Conservation (phyloP, 176 grass and related monocot species). For the Poa annua region DNA sequence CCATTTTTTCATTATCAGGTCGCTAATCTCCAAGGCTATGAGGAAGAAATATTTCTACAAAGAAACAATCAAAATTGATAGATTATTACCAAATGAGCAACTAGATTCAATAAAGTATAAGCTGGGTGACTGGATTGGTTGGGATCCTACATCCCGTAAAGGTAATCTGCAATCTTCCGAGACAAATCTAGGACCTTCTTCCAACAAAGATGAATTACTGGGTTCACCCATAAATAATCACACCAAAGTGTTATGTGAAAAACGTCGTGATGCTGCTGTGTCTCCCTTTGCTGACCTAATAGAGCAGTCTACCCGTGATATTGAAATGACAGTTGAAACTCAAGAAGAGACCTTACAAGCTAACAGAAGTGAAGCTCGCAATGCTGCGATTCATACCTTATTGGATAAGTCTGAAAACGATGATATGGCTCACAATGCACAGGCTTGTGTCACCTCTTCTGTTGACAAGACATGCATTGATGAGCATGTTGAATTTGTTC, state of each 20-base stretch:
- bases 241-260: conserved; percentile 30
- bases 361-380: conserved; percentile 21
- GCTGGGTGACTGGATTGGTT: conserved; percentile 66
- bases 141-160: conserved; percentile 62
- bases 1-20: conserved; percentile 45
- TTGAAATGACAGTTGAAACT: conserved; percentile 33
- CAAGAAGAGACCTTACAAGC: conserved; percentile 23
- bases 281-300: conserved; percentile 25
- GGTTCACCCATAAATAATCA: conserved; percentile 46
- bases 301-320: conserved; percentile 28
- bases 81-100: conserved; percentile 56
- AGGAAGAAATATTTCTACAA: conserved; percentile 96
- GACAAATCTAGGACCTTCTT: conserved; percentile 47
- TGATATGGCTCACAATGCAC: conserved; percentile 37
- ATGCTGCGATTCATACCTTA: background rate
- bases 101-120: conserved; percentile 42
- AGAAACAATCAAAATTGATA: conserved; percentile 78
- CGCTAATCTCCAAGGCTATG: conserved; percentile 59
- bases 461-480: background rate
- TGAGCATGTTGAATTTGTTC: conserved; percentile 12
- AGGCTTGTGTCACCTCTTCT: background rate
- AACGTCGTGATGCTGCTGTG: conserved; percentile 1
- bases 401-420: background rate
- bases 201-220: conserved; percentile 27
- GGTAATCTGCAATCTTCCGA: conserved; percentile 55